Evolutionary conservation across 352 stramenopile species (phyloP).

Genomic region (Phytopythium kandeliae): DNA sequence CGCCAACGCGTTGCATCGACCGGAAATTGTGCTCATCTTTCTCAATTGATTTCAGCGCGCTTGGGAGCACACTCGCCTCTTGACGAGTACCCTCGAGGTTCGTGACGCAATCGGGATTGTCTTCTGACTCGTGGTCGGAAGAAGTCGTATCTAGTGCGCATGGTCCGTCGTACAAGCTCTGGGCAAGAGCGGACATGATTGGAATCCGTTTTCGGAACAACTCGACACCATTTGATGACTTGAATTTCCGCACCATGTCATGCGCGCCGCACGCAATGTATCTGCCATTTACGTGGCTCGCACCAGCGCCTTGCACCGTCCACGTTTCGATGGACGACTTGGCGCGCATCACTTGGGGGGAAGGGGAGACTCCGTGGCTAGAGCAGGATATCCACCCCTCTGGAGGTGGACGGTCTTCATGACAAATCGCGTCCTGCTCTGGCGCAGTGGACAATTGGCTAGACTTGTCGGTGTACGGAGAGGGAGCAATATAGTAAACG

Average conservation of each 20-base stretch:
- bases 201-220: conserved; percentile 65
- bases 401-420: conserved; percentile 26
- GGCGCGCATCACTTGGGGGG: conserved; percentile 18
- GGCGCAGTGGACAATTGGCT: not conserved
- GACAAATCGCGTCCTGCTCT: not conserved
- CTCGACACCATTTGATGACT: conserved; percentile 53
- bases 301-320: conserved; percentile 44
- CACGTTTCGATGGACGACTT: conserved; percentile 63
- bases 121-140: not conserved
- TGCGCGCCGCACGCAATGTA: conserved; percentile 59
- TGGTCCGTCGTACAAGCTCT: conserved; percentile 23
- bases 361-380: conserved; percentile 28
- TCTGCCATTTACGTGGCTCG: conserved; percentile 48
- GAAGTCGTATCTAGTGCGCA: conserved; percentile 6
- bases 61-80: conserved; percentile 18
- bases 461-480: conserved; percentile 1
- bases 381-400: conserved; percentile 56
- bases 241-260: conserved; percentile 49
- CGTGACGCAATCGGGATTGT: not conserved
- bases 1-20: conserved; percentile 57
- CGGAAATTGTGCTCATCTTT: conserved; percentile 43
- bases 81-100: not conserved
- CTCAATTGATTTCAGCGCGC: conserved; percentile 26
- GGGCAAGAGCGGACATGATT: conserved; percentile 33
- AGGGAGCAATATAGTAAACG: conserved; percentile 58